Percentiles rank a stretch among this genome's conserved stretches.
phyloP scores from a whole-genome alignment of 208 protist species.

The Trypanosoma brucei region DNA sequence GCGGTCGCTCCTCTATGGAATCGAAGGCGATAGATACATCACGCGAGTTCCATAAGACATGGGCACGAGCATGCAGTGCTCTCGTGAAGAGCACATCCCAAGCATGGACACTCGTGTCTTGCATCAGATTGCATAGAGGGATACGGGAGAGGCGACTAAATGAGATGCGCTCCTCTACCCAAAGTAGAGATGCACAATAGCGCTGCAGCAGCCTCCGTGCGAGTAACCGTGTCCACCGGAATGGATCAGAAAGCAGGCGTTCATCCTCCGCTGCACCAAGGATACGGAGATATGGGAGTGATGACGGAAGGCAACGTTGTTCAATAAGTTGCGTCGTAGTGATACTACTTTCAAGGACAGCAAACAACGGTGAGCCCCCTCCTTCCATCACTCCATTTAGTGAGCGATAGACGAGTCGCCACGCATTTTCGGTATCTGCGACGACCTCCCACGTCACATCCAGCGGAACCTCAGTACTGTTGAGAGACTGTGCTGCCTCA shows the following conservation, averaged over 20 bases:
- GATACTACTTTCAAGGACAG: conserved; percentile 68
- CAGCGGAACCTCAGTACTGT: conserved; percentile 21
- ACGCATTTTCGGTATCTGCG: conserved; percentile 52
- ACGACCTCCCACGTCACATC: conserved; percentile 38
- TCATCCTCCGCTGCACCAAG: conserved; percentile 82
- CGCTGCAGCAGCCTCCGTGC: conserved; percentile 68
- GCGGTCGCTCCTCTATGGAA: conserved; percentile 68
- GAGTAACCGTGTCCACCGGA: conserved; percentile 73
- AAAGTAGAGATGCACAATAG: conserved; percentile 72
- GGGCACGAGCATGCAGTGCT: conserved; percentile 59
- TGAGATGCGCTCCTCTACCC: conserved; percentile 80
- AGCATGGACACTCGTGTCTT: conserved; percentile 82
- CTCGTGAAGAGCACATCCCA: conserved; percentile 82
- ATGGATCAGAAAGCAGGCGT: conserved; percentile 77
- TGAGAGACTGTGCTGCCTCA: conserved; percentile 50
- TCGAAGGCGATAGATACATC: conserved; percentile 66
- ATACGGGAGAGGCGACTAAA: conserved; percentile 76
- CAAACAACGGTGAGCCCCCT: conserved; percentile 44
- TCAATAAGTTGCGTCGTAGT: conserved; percentile 56
- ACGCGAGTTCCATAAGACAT: conserved; percentile 80
- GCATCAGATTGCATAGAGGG: conserved; percentile 81
- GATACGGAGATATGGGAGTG: conserved; percentile 67
- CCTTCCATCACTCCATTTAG: conserved; percentile 45
- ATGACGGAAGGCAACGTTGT: conserved; percentile 49
- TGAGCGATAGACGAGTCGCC: conserved; percentile 50